phyloP scores from a whole-genome alignment of 305 asterid species.

The Withania somnifera region DNA sequence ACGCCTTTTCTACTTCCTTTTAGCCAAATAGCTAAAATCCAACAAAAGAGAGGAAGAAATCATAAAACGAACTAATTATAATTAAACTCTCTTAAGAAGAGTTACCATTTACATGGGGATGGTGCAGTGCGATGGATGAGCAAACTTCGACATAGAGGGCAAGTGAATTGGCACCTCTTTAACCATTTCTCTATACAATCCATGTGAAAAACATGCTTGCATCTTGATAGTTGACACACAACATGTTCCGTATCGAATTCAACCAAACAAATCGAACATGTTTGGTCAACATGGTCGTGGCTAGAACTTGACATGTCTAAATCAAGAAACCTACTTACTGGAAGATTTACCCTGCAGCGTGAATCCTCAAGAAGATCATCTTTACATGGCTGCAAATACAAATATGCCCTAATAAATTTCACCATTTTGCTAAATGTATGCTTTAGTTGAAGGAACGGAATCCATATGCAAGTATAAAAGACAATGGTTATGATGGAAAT shows the following conservation, averaged over 20 bases:
- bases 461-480: constrained; percentile 19
- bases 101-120: constrained; percentile 15
- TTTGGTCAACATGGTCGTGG: constrained; percentile 9
- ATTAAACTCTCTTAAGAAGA: neutral
- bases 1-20: neutral
- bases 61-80: neutral
- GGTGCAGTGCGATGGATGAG: constrained; percentile 15
- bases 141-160: constrained; percentile 51
- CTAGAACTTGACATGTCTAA: neutral
- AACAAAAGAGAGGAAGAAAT: neutral
- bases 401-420: neutral
- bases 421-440: neutral
- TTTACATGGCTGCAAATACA: constrained; percentile 8
- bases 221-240: constrained; percentile 35
- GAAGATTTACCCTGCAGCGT: constrained; percentile 18
- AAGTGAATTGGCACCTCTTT: constrained; percentile 40
- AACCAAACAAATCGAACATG: constrained; percentile 43
- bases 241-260: constrained; percentile 30
- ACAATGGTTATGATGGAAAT: constrained; percentile 13
- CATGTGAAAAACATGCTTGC: constrained; percentile 45
- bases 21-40: neutral
- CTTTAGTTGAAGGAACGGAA: constrained; percentile 17
- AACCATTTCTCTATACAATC: constrained; percentile 51
- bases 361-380: neutral
- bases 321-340: constrained; percentile 9